Conservation (phyloP, 2,329 filamentous ascomycete species). For the Alternaria hordeiaustralica region DNA sequence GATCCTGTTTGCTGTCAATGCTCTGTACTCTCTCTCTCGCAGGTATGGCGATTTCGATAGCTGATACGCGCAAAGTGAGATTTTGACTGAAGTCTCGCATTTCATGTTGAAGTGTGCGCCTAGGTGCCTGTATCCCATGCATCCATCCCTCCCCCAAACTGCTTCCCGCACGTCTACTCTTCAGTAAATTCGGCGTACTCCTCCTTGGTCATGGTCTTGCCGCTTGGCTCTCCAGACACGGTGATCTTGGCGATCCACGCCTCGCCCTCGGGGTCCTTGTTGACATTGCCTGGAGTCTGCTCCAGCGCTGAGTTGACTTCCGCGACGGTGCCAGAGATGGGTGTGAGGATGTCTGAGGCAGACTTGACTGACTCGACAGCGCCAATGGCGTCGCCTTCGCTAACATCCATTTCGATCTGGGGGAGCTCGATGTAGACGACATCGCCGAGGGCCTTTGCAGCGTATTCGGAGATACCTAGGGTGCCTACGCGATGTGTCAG, state of each 20-base stretch:
- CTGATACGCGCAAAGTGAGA: background rate
- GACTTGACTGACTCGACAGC: slow-evolving; percentile 98
- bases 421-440: slow-evolving; percentile 98
- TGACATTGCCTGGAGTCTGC: slow-evolving; percentile 86
- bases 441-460: slow-evolving; percentile 89
- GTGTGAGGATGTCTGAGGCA: slow-evolving; percentile 95
- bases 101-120: slow-evolving; percentile 14
- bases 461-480: slow-evolving; percentile 88
- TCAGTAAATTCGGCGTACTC: slow-evolving; percentile 79
- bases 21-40: too few species aligned
- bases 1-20: background rate
- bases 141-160: background rate
- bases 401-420: slow-evolving; percentile 69
- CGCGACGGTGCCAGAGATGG: slow-evolving; percentile 77
- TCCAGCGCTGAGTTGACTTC: slow-evolving; percentile 78
- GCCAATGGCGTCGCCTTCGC: slow-evolving; percentile 82
- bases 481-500: slow-evolving; percentile 55
- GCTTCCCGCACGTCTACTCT: slow-evolving; percentile 42
- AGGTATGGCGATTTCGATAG: background rate
- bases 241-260: slow-evolving; percentile 94
- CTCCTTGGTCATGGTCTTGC: slow-evolving; percentile 73
- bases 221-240: slow-evolving; percentile 69
- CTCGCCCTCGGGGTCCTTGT: slow-evolving; percentile 85
- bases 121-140: slow-evolving; percentile 2
- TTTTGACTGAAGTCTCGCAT: background rate